These are phyloP conservation scores for Apiotrichum sp. DNA, from an alignment of 1,284 basidiomycete genomes.

Conservation along the genomic window DNA sequence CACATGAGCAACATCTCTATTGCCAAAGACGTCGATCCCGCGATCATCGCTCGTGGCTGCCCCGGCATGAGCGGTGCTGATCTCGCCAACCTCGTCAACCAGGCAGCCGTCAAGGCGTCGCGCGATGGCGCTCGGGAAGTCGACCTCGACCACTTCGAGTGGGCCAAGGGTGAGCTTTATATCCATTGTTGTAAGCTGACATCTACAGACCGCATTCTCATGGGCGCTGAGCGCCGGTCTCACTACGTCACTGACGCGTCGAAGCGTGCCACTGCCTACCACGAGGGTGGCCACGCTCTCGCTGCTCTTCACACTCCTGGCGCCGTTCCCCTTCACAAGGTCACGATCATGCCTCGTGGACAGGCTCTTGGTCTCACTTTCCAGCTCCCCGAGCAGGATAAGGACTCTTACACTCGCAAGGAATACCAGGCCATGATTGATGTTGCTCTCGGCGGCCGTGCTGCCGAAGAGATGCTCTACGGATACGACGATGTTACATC, in stretches of 20 bases:
- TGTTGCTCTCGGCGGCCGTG: conserved; percentile 85
- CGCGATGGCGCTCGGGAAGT: conserved; percentile 70
- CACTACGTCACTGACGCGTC: conserved; percentile 77
- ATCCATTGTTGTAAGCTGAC: not conserved
- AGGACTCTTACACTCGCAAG: conserved; percentile 44
- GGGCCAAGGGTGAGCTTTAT: conserved; percentile 67
- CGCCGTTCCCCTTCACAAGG: conserved; percentile 90
- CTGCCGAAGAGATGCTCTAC: conserved; percentile 87
- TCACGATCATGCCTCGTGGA: conserved; percentile 89
- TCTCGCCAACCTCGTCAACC: conserved; percentile 85
- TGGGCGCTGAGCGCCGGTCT: conserved; percentile 88
- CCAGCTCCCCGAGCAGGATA: conserved; percentile 76
- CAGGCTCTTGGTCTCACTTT: conserved; percentile 85
- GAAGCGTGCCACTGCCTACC: conserved; percentile 85
- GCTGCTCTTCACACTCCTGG: conserved; percentile 85
- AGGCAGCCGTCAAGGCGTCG: conserved; percentile 83
- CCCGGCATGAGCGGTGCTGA: conserved; percentile 66
- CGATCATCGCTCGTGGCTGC: conserved; percentile 80
- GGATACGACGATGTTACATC: conserved; percentile 80
- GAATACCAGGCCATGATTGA: conserved; percentile 59
- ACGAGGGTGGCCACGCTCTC: conserved; percentile 91
- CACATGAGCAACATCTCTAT: conserved; percentile 75
- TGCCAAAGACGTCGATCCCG: conserved; percentile 69
- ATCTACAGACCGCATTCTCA: conserved; percentile 74
- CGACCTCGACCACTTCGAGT: conserved; percentile 76